Evolutionary conservation across 495 filamentous ascomycete species (phyloP), one percentile per base, ranked within the genome.

Genomic region (Elasticomyces elasticus): DNA sequence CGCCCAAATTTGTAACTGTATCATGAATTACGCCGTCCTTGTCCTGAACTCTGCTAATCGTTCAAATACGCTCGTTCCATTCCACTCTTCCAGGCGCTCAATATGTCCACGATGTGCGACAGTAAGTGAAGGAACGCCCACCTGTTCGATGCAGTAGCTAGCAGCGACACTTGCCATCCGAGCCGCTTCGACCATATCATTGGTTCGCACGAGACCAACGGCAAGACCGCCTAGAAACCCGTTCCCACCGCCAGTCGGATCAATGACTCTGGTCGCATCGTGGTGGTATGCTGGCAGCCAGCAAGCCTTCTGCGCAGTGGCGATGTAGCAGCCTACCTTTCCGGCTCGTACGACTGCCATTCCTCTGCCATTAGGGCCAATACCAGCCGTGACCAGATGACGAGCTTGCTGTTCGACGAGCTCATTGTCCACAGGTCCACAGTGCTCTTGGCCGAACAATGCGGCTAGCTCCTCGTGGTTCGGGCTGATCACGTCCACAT

Each of bases 201-300:
- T 69, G 60, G n/a, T 57, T 23, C 82, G 74, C 13, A 84, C 80
- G 55, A 95, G 68, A 1, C 83, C 88, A 22, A 91, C 80, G 0
- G 81, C 76, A n/a, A 95, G 64, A 4, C 79, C 92, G 7, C 92
- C 92, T 0, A 97, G 74, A 63, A 95, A 98, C 0, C 84, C 82
- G 66, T 98, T 98, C 0, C 92, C 92, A 20, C 90, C 92, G n/a
- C 92, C 92, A 0, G 92, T 98, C 0, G 91, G 90, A 67, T 98
- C 92, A 15, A 94, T 71, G 7, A 97, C 87, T 48, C 74, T 76
- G 7, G 58, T 49, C 25, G 54, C 40, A 25, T 71, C 67, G 51
- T 72, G 67, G 58, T 82, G 76, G 64, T 79, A 81, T 12, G 80
- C 79, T n/a, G 79, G 79, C 37, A 83, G 64, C 75, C 71, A 72